Conservation (phyloP, 495 filamentous ascomycete genomes). For the Parachaetomium inaequale region DNA sequence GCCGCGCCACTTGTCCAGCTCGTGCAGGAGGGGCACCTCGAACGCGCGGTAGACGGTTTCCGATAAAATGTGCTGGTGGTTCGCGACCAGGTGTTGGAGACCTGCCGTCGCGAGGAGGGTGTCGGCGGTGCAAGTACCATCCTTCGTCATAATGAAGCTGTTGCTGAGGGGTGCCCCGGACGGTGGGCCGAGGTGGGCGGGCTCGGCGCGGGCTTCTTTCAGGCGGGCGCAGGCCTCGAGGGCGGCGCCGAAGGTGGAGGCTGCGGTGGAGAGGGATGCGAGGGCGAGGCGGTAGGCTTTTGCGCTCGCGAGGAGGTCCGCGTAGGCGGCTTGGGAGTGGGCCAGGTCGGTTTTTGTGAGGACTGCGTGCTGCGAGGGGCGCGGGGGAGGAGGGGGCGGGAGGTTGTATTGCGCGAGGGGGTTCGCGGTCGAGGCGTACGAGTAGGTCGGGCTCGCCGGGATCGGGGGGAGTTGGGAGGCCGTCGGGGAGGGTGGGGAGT, state of each 20-base stretch:
- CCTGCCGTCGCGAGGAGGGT: constrained; percentile 54
- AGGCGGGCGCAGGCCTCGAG: constrained; percentile 62
- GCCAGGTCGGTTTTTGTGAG: constrained; percentile 60
- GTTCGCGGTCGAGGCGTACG: constrained; percentile 58
- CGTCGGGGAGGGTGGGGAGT: constrained; percentile 43
- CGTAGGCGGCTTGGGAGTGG: constrained; percentile 55
- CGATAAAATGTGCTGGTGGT: constrained; percentile 61
- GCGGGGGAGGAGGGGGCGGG: constrained; percentile 54
- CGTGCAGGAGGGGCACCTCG: constrained; percentile 61
- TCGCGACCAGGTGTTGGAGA: constrained; percentile 62
- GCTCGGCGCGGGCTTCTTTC: constrained; percentile 54
- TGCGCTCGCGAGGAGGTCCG: constrained; percentile 55
- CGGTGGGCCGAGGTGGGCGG: constrained; percentile 29
- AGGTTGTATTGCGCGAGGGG: constrained; percentile 55
- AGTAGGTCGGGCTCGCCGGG: constrained; percentile 56
- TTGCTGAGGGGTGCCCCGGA: constrained; percentile 30
- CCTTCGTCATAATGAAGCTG: too few relatives aligned
- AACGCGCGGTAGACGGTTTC: constrained; percentile 63
- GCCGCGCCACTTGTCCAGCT: constrained; percentile 57
- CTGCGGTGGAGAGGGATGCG: constrained; percentile 53
- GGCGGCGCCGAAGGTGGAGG: constrained; percentile 57
- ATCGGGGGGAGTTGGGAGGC: constrained; percentile 50
- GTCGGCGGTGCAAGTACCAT: constrained; percentile 60
- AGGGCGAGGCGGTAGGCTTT: constrained; percentile 59
- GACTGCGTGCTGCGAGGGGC: constrained; percentile 52